phyloP scores from a whole-genome alignment of 495 filamentous ascomycete genomes.

The Daldinia vernicosa region DNA sequence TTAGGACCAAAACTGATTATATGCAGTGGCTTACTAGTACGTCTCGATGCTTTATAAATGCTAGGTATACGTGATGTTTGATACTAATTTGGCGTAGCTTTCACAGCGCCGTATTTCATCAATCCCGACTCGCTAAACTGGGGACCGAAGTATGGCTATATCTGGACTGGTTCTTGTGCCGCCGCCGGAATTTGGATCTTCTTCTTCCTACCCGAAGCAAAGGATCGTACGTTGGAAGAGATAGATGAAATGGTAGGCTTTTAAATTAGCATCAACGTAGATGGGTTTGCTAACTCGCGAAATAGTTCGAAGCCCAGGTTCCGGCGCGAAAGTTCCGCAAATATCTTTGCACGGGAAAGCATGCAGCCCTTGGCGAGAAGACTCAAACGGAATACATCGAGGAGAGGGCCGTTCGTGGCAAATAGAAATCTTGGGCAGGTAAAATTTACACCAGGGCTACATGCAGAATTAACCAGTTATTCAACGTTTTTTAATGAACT shows the following conservation, averaged over 20 bases:
- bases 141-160: constrained; percentile 67
- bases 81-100: constrained; percentile 44
- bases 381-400: constrained; percentile 33
- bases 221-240: constrained; percentile 61
- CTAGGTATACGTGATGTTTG: neutral
- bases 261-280: neutral
- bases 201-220: constrained; percentile 64
- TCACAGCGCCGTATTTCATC: constrained; percentile 70
- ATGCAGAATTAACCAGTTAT: neutral
- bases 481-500: no score
- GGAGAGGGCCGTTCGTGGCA: neutral
- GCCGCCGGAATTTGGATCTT: constrained; percentile 57
- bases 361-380: constrained; percentile 35
- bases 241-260: constrained; percentile 63
- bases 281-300: neutral
- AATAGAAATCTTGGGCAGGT: constrained; percentile 7
- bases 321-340: constrained; percentile 59
- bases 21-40: constrained; percentile 58
- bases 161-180: constrained; percentile 56
- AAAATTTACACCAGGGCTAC: neutral
- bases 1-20: constrained; percentile 1
- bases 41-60: neutral
- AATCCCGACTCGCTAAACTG: constrained; percentile 64
- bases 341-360: constrained; percentile 52
- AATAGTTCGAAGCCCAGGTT: constrained; percentile 56